These are phyloP conservation scores for Quercus bicolor DNA, from an alignment of 306 rosid genomes.

Conservation along the genomic window DNA sequence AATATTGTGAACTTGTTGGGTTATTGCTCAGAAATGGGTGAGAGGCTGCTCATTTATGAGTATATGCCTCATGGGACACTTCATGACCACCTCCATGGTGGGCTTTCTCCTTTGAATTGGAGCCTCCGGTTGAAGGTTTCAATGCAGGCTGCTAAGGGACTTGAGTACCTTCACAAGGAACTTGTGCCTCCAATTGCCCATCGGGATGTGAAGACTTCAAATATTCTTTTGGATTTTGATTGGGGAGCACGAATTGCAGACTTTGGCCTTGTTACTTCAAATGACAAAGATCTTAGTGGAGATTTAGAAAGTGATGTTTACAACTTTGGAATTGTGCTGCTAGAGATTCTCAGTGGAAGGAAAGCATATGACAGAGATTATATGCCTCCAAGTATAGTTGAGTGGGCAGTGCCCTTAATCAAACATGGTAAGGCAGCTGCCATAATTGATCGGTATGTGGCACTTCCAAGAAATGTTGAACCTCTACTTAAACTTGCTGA, in stretches of 20 bases:
- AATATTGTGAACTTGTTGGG: slow-evolving; percentile 84
- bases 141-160: slow-evolving; percentile 80
- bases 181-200: slow-evolving; percentile 68
- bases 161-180: slow-evolving; percentile 83
- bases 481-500: slow-evolving; percentile 84
- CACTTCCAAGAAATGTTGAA: slow-evolving; percentile 81
- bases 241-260: slow-evolving; percentile 83
- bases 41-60: slow-evolving; percentile 85
- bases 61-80: slow-evolving; percentile 94
- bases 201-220: slow-evolving; percentile 66
- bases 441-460: slow-evolving; percentile 44
- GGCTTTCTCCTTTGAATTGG: slow-evolving; percentile 87
- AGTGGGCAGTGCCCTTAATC: slow-evolving; percentile 85
- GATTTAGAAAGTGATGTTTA: slow-evolving; percentile 61
- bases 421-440: slow-evolving; percentile 78
- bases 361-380: slow-evolving; percentile 70
- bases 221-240: slow-evolving; percentile 77
- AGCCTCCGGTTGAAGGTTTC: slow-evolving; percentile 59
- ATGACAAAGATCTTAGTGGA: slow-evolving; percentile 45
- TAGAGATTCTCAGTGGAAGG: slow-evolving; percentile 88
- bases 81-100: slow-evolving; percentile 84
- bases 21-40: slow-evolving; percentile 95
- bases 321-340: slow-evolving; percentile 67
- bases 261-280: slow-evolving; percentile 62
- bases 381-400: slow-evolving; percentile 55